phyloP scores from a whole-genome alignment of 1,284 basidiomycete genomes.

The Cryptococcus hybrid region DNA sequence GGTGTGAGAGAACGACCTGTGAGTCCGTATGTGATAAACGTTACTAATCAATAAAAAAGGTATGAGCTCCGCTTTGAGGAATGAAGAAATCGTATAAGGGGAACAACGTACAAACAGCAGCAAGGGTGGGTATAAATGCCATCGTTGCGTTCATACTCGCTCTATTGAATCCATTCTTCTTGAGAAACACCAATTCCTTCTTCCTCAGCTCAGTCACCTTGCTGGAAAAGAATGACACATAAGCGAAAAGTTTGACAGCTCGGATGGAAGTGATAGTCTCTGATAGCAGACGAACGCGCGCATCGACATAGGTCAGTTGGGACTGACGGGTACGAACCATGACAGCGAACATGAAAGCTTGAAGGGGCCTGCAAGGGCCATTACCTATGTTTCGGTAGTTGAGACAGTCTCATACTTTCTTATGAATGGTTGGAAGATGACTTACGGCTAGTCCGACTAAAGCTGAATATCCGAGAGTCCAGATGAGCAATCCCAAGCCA shows the following conservation, averaged over 20 bases:
- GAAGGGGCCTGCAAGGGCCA: slow-evolving; percentile 18
- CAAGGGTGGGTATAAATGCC: slow-evolving; percentile 63
- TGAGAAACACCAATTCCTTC: slow-evolving; percentile 53
- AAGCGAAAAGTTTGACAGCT: slow-evolving; percentile 48
- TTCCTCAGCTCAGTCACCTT: slow-evolving; percentile 57
- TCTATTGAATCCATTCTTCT: slow-evolving; percentile 40
- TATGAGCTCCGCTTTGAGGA: not conserved
- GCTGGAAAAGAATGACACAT: slow-evolving; percentile 60
- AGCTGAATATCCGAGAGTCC: slow-evolving; percentile 48
- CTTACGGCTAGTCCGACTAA: slow-evolving; percentile 50
- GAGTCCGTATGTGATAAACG: slow-evolving; percentile 70
- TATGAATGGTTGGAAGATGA: slow-evolving; percentile 44
- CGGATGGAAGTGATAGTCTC: slow-evolving; percentile 46
- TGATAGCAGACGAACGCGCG: slow-evolving; percentile 47
- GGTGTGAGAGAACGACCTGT: slow-evolving; percentile 65
- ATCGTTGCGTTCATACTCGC: slow-evolving; percentile 40
- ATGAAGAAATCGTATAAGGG: not conserved
- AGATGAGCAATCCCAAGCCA: slow-evolving; percentile 64
- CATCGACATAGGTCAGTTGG: slow-evolving; percentile 70
- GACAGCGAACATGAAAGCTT: slow-evolving; percentile 58
- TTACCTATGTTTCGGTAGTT: slow-evolving; percentile 7
- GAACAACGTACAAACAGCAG: slow-evolving; percentile 55
- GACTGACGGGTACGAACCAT: slow-evolving; percentile 65
- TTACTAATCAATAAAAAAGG: slow-evolving; percentile 46
- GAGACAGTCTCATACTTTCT: not conserved